Conservation (phyloP, 805 yeast species). For the Starmerella potacharoeniae region DNA sequence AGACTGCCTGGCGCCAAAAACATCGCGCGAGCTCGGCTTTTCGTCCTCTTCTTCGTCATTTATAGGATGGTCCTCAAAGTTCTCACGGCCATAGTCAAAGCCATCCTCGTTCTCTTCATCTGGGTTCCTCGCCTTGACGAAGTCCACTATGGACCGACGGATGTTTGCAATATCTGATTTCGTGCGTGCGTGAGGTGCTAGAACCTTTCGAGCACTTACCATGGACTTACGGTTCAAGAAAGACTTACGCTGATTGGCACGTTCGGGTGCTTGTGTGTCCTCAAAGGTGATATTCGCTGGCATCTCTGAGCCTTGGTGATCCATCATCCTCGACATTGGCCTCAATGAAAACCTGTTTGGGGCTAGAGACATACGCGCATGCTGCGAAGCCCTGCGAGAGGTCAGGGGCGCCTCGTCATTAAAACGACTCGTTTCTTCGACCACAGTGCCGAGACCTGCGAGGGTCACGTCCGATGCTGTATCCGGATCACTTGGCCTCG, state of each 20-base stretch:
- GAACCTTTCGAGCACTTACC: background rate
- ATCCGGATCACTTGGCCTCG: background rate
- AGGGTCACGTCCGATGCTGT: background rate
- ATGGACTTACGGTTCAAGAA: background rate
- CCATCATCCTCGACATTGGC: too few relatives aligned
- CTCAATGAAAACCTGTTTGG: background rate
- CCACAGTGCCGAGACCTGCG: background rate
- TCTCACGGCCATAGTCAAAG: slow-evolving; percentile 13
- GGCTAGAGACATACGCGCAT: background rate
- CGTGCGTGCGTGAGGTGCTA: background rate
- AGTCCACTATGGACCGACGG: slow-evolving; percentile 6
- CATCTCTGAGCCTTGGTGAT: too few relatives aligned
- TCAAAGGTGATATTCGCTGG: too few relatives aligned
- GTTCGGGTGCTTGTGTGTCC: too few relatives aligned
- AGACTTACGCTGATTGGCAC: too few relatives aligned
- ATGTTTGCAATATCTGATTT: background rate
- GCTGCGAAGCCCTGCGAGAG: background rate
- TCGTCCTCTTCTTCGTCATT: background rate
- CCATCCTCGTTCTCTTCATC: slow-evolving; percentile 8
- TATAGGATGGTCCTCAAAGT: background rate
- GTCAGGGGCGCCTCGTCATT: background rate
- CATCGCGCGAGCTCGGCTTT: background rate
- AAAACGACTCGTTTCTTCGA: too few relatives aligned
- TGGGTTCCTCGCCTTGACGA: slow-evolving; percentile 12
- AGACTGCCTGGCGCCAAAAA: background rate